Evolutionary conservation across 805 yeast species (phyloP).

Genomic region (Schizosaccharomyces cryophilus): DNA sequence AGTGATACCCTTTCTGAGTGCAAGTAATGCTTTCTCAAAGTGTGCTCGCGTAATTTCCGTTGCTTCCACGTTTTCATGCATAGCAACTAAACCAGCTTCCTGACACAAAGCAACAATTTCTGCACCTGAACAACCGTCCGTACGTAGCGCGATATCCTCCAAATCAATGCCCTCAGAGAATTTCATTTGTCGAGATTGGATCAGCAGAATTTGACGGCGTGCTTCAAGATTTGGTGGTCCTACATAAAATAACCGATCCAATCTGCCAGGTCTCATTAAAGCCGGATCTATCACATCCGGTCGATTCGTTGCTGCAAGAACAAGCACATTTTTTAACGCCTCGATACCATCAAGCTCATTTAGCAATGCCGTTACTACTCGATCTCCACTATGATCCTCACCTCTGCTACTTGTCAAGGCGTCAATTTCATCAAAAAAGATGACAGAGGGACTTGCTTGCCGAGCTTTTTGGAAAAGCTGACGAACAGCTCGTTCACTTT

Average conservation of each 20-base stretch:
- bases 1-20: conserved; percentile 58
- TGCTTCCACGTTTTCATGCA: conserved; percentile 48
- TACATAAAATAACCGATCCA: conserved; percentile 81
- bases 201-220: conserved; percentile 48
- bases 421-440: conserved; percentile 91
- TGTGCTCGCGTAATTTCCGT: conserved; percentile 33
- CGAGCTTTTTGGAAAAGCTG: conserved; percentile 83
- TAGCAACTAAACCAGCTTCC: conserved; percentile 87
- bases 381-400: conserved; percentile 39
- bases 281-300: conserved; percentile 90
- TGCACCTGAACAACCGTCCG: conserved; percentile 92
- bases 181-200: conserved; percentile 42
- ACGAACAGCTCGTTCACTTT: conserved; percentile 76
- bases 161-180: conserved; percentile 26
- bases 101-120: conserved; percentile 80
- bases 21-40: conserved; percentile 43
- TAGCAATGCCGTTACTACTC: conserved; percentile 70
- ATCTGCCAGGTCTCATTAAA: conserved; percentile 76
- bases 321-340: conserved; percentile 73
- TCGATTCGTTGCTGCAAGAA: conserved; percentile 88
- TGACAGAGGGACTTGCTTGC: conserved; percentile 82
- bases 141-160: conserved; percentile 27
- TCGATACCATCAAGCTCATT: conserved; percentile 97
- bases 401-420: conserved; percentile 60
- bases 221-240: conserved; percentile 75